Percentiles rank a stretch among this genome's conserved stretches.
Evolutionary conservation across 1,284 basidiomycete species (phyloP).

Genomic region (Singerocomus inundabilis): DNA sequence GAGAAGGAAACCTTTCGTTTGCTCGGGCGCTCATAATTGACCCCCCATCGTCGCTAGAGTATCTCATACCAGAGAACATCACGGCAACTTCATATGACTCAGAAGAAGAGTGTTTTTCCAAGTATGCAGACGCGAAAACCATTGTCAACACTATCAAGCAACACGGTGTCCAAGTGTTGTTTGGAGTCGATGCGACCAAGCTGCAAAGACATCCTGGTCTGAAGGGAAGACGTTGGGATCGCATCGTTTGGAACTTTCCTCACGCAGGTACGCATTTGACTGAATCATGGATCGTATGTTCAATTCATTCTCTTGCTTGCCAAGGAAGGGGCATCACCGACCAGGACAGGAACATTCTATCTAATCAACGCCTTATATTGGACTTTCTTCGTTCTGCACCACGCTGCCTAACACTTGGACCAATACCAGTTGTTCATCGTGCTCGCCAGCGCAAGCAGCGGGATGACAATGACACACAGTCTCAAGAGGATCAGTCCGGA

Average conservation of each 20-base stretch:
- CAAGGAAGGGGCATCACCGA: conserved; percentile 91
- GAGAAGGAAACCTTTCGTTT: conserved; percentile 98
- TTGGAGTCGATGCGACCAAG: conserved; percentile 82
- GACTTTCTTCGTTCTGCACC: conserved; percentile 80
- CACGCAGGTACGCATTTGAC: conserved; percentile 69
- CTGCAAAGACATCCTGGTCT: conserved; percentile 60
- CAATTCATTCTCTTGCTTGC: conserved; percentile 8
- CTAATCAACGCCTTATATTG: conserved; percentile 88
- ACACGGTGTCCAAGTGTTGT: conserved; percentile 72
- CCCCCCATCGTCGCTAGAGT: conserved; percentile 48
- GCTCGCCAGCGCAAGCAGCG: conserved; percentile 45
- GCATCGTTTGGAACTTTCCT: conserved; percentile 95
- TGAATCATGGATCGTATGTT: background rate
- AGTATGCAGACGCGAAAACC: conserved; percentile 78
- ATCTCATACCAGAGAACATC: conserved; percentile 66
- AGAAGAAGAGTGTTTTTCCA: conserved; percentile 72
- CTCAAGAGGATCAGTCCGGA: conserved; percentile 26
- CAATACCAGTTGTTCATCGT: conserved; percentile 43
- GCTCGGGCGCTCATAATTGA: conserved; percentile 69
- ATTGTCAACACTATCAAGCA: conserved; percentile 60
- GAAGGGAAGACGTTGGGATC: conserved; percentile 67
- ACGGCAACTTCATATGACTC: conserved; percentile 89
- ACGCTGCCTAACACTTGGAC: conserved; percentile 60
- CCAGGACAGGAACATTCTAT: conserved; percentile 90
- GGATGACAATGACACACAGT: conserved; percentile 42